Base-by-base conservation (phyloP, 2,329 filamentous ascomycete genomes). In the Reticulascus tulasneorum region DNA sequence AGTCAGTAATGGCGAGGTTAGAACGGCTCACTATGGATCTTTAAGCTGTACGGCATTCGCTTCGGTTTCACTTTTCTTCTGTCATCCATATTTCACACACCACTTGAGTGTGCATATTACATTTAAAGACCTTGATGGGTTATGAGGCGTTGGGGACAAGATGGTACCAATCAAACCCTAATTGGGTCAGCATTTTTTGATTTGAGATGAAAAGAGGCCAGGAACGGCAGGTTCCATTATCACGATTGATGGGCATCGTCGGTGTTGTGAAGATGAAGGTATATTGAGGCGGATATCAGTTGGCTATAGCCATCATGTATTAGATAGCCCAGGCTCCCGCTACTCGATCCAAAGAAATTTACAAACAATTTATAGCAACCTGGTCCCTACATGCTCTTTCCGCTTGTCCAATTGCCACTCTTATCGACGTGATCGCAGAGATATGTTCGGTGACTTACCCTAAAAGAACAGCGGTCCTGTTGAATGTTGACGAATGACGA, bases 1-100 rank as follows among this genome's bases (percentile, higher is more conserved):
- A 65, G 27, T 47, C 53, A 5, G 54, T 62, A 9, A 45, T 58
- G 18, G 48, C 59, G 23, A 56, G 62, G 46, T 46, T 69, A 40
- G 60, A 67, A 37, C 47, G 52, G 38, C 47, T 67, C 10, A n/a
- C n/a, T n/a, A n/a, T n/a, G n/a, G n/a, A n/a, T n/a, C n/a, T n/a
- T n/a, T n/a, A n/a, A n/a, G n/a, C n/a, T n/a, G n/a, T n/a, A n/a
- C n/a, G n/a, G n/a, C n/a, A n/a, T n/a, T n/a, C n/a, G n/a, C n/a
- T n/a, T n/a, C n/a, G n/a, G n/a, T n/a, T n/a, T 29, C 37, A 6
- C 27, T 42, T 5, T 27, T 34, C 23, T 29, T 42, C 20, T 42
- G 30, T 17, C 22, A 10, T 27, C 13, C 23, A 36, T 29, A 6
- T 17, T 38, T 26, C 5, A 5, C 27, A 18, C 18, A 25, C 13